phyloP scores from a whole-genome alignment of 2,329 filamentous ascomycete genomes.

The Colletotrichum sansevieriae region DNA sequence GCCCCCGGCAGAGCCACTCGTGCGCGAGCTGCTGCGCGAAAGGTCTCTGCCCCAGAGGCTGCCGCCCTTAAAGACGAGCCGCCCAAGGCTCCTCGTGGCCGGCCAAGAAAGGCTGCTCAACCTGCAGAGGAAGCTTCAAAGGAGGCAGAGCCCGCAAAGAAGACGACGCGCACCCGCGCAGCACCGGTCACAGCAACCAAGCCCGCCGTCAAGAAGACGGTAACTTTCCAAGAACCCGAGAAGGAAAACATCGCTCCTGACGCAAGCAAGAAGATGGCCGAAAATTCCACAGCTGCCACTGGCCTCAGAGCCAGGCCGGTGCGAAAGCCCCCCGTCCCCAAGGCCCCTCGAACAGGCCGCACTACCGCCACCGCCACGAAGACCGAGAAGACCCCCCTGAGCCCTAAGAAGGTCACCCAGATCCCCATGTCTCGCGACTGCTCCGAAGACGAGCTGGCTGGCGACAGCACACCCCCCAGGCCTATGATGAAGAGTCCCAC shows the following conservation, averaged over 20 bases:
- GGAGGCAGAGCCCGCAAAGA: constrained; percentile 46
- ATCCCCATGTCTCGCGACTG: constrained; percentile 62
- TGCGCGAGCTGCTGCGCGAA: constrained; percentile 46
- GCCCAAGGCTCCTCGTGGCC: constrained; percentile 56
- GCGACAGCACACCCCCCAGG: constrained; percentile 64
- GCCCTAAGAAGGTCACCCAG: constrained; percentile 75
- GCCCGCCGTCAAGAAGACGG: constrained; percentile 68
- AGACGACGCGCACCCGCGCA: constrained; percentile 46
- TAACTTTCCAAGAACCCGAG: constrained; percentile 74
- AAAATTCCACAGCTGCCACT: constrained; percentile 46
- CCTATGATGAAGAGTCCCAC: constrained; percentile 68
- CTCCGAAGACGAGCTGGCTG: constrained; percentile 72
- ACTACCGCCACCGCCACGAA: constrained; percentile 45
- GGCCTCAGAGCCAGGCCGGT: constrained; percentile 60
- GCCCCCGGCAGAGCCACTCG: constrained; percentile 48
- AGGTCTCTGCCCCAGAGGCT: constrained; percentile 45
- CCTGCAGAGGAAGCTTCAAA: constrained; percentile 44
- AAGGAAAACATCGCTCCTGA: constrained; percentile 71
- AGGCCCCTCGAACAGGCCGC: constrained; percentile 47
- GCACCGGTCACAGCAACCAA: constrained; percentile 51
- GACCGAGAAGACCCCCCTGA: constrained; percentile 65
- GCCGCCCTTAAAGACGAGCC: constrained; percentile 44
- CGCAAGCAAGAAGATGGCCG: constrained; percentile 51
- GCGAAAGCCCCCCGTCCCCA: constrained; percentile 56
- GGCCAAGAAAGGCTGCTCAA: constrained; percentile 56